These are phyloP conservation scores for Lachancea waltii DNA, from an alignment of 805 yeast species.

Conservation along the genomic window DNA sequence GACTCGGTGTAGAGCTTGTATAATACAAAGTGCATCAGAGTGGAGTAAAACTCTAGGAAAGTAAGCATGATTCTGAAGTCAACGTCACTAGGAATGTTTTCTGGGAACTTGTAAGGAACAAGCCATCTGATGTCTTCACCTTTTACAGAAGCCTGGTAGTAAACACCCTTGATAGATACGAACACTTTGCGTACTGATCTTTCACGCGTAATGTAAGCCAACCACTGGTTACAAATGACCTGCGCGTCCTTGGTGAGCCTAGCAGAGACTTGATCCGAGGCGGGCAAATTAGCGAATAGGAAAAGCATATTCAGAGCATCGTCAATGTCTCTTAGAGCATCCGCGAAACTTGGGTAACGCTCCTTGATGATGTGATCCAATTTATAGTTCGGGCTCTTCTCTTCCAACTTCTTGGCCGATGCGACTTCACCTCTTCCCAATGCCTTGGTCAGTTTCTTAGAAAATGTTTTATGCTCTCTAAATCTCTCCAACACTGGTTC, in stretches of 20 bases:
- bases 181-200: constrained; percentile 79
- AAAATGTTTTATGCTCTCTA: constrained; percentile 92
- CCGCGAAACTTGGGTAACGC: constrained; percentile 89
- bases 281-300: constrained; percentile 90
- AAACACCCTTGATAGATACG: constrained; percentile 95
- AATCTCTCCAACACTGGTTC: constrained; percentile 89
- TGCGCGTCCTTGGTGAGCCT: constrained; percentile 85
- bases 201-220: constrained; percentile 85
- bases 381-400: constrained; percentile 61
- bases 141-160: constrained; percentile 80
- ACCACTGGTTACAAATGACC: constrained; percentile 86
- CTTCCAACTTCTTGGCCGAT: constrained; percentile 81
- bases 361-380: constrained; percentile 89
- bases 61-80: constrained; percentile 97
- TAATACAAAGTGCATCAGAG: constrained; percentile 80
- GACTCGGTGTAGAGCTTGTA: constrained; percentile 80
- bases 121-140: constrained; percentile 96
- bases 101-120: constrained; percentile 95
- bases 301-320: constrained; percentile 95
- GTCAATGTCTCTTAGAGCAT: constrained; percentile 88
- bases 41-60: constrained; percentile 91
- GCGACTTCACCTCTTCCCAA: constrained; percentile 87
- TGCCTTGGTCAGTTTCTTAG: constrained; percentile 83
- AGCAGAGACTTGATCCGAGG: constrained; percentile 74
- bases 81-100: constrained; percentile 86